These are phyloP conservation scores for Rhodotorula toruloides DNA, from an alignment of 768 basidiomycete species.

Conservation along the genomic window DNA sequence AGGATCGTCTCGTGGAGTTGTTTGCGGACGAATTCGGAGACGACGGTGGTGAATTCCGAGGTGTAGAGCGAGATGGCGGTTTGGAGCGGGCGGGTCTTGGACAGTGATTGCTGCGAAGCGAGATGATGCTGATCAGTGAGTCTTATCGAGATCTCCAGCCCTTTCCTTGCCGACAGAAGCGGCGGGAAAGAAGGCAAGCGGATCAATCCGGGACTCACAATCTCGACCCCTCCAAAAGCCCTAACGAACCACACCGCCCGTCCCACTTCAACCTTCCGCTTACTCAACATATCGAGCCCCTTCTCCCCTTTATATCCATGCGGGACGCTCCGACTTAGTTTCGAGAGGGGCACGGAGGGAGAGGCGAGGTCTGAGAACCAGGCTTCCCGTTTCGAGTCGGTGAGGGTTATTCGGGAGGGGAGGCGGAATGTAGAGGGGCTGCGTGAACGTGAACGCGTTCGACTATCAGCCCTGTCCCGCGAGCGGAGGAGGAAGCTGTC, in stretches of 20 bases:
- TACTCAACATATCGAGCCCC: slow-evolving; percentile 41
- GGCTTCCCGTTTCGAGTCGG: slow-evolving; percentile 41
- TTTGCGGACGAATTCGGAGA: slow-evolving; percentile 38
- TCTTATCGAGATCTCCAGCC: too few species aligned
- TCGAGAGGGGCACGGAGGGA: slow-evolving; percentile 40
- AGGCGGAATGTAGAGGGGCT: slow-evolving; percentile 40
- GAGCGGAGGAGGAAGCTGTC: neutral
- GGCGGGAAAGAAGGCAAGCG: neutral
- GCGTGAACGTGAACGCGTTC: neutral
- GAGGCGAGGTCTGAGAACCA: slow-evolving; percentile 44
- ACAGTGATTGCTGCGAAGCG: slow-evolving; percentile 21
- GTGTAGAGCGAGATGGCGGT: slow-evolving; percentile 33
- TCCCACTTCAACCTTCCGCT: slow-evolving; percentile 28
- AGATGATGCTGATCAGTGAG: too few species aligned
- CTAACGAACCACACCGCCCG: slow-evolving; percentile 42
- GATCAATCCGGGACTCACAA: slow-evolving; percentile 22
- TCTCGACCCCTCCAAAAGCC: slow-evolving; percentile 40
- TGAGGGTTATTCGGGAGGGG: slow-evolving; percentile 39
- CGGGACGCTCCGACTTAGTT: slow-evolving; percentile 41
- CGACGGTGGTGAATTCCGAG: slow-evolving; percentile 39
- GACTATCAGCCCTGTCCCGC: too few species aligned
- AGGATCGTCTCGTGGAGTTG: slow-evolving; percentile 37
- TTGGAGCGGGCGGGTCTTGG: neutral
- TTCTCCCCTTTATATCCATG: slow-evolving; percentile 43
- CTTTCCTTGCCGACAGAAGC: neutral